Base-by-base conservation (phyloP, 441 rosid species). In the Pelargonium cotyledonis region DNA sequence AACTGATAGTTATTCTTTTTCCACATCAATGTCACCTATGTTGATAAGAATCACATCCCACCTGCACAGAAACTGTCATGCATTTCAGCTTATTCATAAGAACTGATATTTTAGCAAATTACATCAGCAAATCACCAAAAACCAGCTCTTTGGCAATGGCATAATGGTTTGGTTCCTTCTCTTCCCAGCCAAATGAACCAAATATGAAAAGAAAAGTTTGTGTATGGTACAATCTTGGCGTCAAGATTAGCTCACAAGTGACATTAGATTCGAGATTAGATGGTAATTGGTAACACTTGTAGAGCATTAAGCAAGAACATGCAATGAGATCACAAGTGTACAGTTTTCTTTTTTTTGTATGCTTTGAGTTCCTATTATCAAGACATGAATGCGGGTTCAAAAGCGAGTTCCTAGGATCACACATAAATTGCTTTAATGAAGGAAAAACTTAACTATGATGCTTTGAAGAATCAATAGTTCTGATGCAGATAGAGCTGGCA, bases 11-110 rank as follows among this genome's bases (percentile, higher is more conserved):
- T 69, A 82, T 80, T 78, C 76, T 65, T 75, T 71, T 72, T 51
- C 51, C 73, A 70, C 40, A 65, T 78, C 82, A 72, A 71, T 77
- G 51, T 78, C 81, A 75, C 65, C 78, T 72, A 74, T 73, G 83
- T 68, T 72, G 80, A 85, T 83, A 79, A 80, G 83, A 79, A 83
- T 76, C 78, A 70, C 76, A 79, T 35, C 41, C 41, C 41, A 38
- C 68, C 77, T 75, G 74, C 61, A 71, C 75, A 62, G 8, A 53
- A 19, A 70, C 65, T 76, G 38, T 8, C 0, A 6, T 38, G 41
- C 41, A 38, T 66, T 18, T 65, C 73, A 49, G 58, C 66, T 67
- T 53, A 15, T 16, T 12, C 16, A 53, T 53, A 16, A 16, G 8
- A 53, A 2, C 7, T 53, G 60, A 15, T 53, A 5, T 53, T 15